A percentile compares a stretch with the other conserved stretches of the same genome.
Evolutionary conservation across 2,329 filamentous ascomycete species (phyloP).

Genomic region (Pezicula carpinea): DNA sequence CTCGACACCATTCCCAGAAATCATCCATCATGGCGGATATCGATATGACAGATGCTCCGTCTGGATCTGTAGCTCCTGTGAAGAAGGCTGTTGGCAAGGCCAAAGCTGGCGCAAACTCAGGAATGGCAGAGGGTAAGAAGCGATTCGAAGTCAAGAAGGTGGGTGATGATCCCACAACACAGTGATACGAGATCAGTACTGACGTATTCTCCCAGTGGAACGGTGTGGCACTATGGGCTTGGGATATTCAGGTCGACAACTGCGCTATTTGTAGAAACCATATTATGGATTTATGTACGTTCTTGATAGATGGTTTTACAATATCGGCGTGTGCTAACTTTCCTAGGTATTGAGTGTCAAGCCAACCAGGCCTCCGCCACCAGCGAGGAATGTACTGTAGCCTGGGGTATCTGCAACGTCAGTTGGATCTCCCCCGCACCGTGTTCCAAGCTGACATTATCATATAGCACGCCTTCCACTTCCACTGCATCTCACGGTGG

Average conservation of each 20-base stretch:
- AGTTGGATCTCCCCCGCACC: constrained; percentile 32
- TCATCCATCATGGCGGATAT: constrained; percentile 74
- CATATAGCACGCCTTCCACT: constrained; percentile 92
- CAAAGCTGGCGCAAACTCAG: constrained; percentile 46
- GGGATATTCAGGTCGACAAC: constrained; percentile 99
- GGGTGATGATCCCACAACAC: constrained; percentile 15
- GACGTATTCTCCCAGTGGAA: constrained; percentile 69
- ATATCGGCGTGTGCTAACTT: constrained; percentile 7
- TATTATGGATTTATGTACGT: constrained; percentile 96
- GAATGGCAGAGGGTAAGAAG: constrained; percentile 70
- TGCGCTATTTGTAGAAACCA: constrained; percentile 99
- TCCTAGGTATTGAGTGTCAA: constrained; percentile 88
- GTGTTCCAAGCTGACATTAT: constrained; percentile 3
- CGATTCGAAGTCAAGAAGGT: constrained; percentile 99
- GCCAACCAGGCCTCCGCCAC: constrained; percentile 97
- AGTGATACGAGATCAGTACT: not conserved
- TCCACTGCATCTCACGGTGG: constrained; percentile 99
- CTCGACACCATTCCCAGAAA: not conserved
- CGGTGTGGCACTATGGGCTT: constrained; percentile 95
- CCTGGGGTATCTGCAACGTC: constrained; percentile 99
- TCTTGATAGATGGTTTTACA: not conserved
- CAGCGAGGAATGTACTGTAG: constrained; percentile 96
- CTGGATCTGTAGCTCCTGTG: constrained; percentile 43
- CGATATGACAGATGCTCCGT: constrained; percentile 86
- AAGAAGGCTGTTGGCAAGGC: constrained; percentile 47